Base-by-base conservation (phyloP, 306 rosid genomes). In the Glycine latifolia region DNA sequence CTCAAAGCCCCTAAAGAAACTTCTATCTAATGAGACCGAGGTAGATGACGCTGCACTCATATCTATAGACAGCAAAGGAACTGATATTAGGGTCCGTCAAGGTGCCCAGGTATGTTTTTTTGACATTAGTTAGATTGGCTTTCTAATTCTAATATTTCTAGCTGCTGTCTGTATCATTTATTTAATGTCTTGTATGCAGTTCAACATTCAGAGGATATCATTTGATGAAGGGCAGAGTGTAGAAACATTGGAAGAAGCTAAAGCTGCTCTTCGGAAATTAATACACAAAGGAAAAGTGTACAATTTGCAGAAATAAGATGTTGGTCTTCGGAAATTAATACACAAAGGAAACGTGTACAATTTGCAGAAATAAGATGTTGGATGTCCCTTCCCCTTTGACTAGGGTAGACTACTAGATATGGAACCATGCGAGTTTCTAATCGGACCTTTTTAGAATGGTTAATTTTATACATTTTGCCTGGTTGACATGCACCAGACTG, bases 11-110 rank as follows among this genome's bases (percentile, higher is more conserved):
- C 77, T 93, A 48, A 96, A 90, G 87, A 91, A 96, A 76, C 89
- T 96, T 63, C 72, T 96, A 79, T 92, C 99, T 14, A 73, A 82
- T n/a, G 99, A 93, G 90, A 59, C 81, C 7, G 98, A 96, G 90
- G 91, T 96, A 71, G 99, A 96, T 79, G 99, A 96, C 79, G 99
- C 97, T 0, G 98, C 99, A 62, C 91, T 96, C 79, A 96, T 96
- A 89, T 96, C 99, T 33, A 93, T 96, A 74, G 99, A 96, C 88
- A 96, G 99, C 86, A 96, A 91, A 75, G 99, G 99, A 76, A 92
- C 88, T 5, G 99, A 96, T 83, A 87, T 96, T 37, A 91, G 99
- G 87, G 99, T 96, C 54, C 98, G 98, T 50, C 97, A 96, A 85
- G 99, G 99, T 47, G 99, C 98, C 63, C 97, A 96, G 98, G 99